Conservation (phyloP, 2,329 filamentous ascomycete species). For the Ophiostoma angusticollis region DNA sequence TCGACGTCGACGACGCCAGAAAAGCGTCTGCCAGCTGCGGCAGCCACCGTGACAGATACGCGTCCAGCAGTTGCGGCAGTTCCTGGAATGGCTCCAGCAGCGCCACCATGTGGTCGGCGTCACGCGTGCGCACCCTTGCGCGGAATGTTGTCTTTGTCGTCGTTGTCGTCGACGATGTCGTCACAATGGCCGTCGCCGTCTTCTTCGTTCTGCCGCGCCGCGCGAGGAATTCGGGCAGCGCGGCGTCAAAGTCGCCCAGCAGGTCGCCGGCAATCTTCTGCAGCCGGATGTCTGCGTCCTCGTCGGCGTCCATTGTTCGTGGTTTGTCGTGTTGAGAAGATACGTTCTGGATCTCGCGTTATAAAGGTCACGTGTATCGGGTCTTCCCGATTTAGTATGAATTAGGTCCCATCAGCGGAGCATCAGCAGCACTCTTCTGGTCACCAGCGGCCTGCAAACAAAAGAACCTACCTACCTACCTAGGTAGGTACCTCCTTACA, state of each 20-base stretch:
- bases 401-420: too few species aligned
- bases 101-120: conserved; percentile 18
- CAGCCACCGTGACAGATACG: conserved; percentile 63
- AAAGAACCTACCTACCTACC: too few species aligned
- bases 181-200: conserved; percentile 12
- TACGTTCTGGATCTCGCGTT: too few species aligned
- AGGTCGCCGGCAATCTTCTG: conserved; percentile 48
- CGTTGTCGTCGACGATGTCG: not conserved
- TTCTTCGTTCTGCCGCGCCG: too few species aligned
- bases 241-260: conserved; percentile 43
- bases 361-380: too few species aligned
- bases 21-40: conserved; percentile 65
- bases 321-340: too few species aligned
- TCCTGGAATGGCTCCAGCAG: conserved; percentile 84
- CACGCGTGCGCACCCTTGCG: conserved; percentile 9
- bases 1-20: conserved; percentile 36
- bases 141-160: conserved; percentile 10
- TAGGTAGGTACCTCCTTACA: too few species aligned
- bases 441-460: too few species aligned
- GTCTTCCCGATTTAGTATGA: too few species aligned
- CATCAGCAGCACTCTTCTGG: too few species aligned
- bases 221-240: conserved; percentile 40
- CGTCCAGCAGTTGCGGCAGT: conserved; percentile 83
- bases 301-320: conserved; percentile 49
- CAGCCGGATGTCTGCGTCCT: conserved; percentile 50